Base-by-base conservation (phyloP, 106 monocot species). In the Dactylorhiza incarnata region DNA sequence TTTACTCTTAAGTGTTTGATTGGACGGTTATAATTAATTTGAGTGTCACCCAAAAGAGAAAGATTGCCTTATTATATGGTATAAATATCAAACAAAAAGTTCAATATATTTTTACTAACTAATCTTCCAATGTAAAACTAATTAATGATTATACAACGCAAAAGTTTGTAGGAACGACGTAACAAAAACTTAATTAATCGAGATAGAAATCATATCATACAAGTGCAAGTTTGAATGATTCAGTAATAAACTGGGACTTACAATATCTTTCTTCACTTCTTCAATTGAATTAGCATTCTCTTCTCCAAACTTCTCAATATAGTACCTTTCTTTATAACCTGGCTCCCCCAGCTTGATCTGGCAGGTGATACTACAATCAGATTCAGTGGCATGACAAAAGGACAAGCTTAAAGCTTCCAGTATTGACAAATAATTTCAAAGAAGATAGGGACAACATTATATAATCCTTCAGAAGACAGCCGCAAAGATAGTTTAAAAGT, bases 281-380 rank as follows among this genome's bases (percentile, higher is more conserved):
- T 96, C 87, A 79, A 93, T 84, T 49, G 84, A 73, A 59, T 79
- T 79, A 8, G 75, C 23, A 45, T 78, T 75, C 74, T 85, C 79
- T 76, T 61, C 63, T 53, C 82, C 78, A 78, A 97, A 97, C 74
- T 97, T 97, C 82, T 97, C 96, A 16, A 51, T 50, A 83, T 97
- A 97, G 43, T 97, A 97, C 68, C 91, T 83, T 75, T 87, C 91
- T 71, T 93, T 97, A 76, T 89, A 97, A 48, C 96, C 96, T n/a
- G 91, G 93, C 75, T 97, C 91, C 63, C 93, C 96, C 74, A 97
- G 84, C 79, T 87, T 97, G 46, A 97, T 84, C 96, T 97, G 88
- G 58, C 72, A 81, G 11, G 19, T 37, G 0, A 70, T 23, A 11
- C 69, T 26, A 65, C 22, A 65, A 68, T 16, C 4, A 45, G 68